Evolutionary conservation across 257 asterid species (phyloP), one percentile per base, ranked within the genome.

Genomic region (Petunia secreta): DNA sequence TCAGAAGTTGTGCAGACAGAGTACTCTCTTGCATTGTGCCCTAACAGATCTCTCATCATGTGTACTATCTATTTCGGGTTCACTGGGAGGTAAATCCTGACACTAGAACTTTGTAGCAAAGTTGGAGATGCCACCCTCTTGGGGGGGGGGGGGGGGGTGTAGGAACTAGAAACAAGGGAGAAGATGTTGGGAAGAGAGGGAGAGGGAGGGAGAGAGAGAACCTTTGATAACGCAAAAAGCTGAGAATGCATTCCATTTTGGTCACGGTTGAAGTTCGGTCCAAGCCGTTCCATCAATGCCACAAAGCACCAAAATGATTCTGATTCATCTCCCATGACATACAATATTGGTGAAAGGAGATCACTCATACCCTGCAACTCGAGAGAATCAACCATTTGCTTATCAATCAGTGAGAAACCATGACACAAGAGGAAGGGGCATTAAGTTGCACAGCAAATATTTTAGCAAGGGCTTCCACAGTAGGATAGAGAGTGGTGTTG

Each of bases 201-300:
- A 39, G 82, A 59, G 80, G 43, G 85, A 55, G 80, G 63, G 80
- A 69, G 75, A 80, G 58, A 63, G 80, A 82, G 69, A 80, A 94
- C 99, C 99, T 96, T 96, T 79, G 98, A 89, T 84, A 96, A 73
- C 74, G 98, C 98, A 86, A 96, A 94, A 81, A 96, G 97, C 88
- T 96, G 99, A 67, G 98, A 85, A 83, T 96, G 98, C 98, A 94
- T 94, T 86, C 99, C 99, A 88, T 89, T 96, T 83, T 96, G 99
- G 83, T 96, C 99, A 40, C 99, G 95, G 80, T 94, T 96, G 85
- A 96, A 96, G 89, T 96, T 96, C 76, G 99, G 99, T 75, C 99
- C 99, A 76, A 94, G 97, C 63, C 98, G 98, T 82, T 92, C 98
- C 98, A 96, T 90, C 81, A 96, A 94, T 38, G 58, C 83, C 85